Conservation (phyloP, 108 stramenopile genomes). For the Parmales sp. region DNA sequence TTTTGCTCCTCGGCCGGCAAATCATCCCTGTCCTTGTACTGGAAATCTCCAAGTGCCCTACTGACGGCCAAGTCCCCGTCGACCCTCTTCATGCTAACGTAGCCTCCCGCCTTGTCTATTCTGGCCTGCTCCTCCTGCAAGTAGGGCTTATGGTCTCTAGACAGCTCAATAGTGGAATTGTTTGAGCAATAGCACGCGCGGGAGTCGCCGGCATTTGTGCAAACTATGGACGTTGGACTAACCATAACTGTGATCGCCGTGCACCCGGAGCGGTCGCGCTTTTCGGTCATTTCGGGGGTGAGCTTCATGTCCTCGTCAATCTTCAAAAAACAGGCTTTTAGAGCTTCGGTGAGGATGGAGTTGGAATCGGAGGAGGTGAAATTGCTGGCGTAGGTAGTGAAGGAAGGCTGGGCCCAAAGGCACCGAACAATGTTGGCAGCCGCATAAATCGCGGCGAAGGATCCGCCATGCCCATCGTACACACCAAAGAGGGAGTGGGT, state of each 20-base stretch:
- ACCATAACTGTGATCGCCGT: slow-evolving; percentile 72
- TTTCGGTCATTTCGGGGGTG: background rate
- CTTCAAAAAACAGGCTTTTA: too few species aligned
- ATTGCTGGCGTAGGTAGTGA: too few species aligned
- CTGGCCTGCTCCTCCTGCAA: slow-evolving; percentile 15
- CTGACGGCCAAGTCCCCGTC: slow-evolving; percentile 84
- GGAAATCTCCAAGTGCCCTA: slow-evolving; percentile 78
- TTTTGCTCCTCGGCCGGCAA: slow-evolving; percentile 31
- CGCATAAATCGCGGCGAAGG: slow-evolving; percentile 51
- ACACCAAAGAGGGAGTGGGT: slow-evolving; percentile 61
- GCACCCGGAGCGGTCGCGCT: slow-evolving; percentile 46
- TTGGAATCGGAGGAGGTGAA: too few species aligned
- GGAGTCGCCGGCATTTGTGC: slow-evolving; percentile 94
- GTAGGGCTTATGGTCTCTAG: slow-evolving; percentile 82
- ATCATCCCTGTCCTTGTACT: slow-evolving; percentile 53
- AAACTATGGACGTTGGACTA: slow-evolving; percentile 70
- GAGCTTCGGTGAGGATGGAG: too few species aligned
- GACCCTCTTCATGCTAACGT: slow-evolving; percentile 55
- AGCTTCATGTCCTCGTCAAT: background rate
- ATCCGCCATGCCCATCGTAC: slow-evolving; percentile 72
- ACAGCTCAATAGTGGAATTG: slow-evolving; percentile 46
- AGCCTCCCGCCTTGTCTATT: slow-evolving; percentile 32
- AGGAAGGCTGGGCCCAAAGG: slow-evolving; percentile 21
- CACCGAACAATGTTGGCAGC: slow-evolving; percentile 39
- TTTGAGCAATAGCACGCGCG: slow-evolving; percentile 56